Conservation (phyloP, 208 protist genomes). For the Leishmania martiniquensis region DNA sequence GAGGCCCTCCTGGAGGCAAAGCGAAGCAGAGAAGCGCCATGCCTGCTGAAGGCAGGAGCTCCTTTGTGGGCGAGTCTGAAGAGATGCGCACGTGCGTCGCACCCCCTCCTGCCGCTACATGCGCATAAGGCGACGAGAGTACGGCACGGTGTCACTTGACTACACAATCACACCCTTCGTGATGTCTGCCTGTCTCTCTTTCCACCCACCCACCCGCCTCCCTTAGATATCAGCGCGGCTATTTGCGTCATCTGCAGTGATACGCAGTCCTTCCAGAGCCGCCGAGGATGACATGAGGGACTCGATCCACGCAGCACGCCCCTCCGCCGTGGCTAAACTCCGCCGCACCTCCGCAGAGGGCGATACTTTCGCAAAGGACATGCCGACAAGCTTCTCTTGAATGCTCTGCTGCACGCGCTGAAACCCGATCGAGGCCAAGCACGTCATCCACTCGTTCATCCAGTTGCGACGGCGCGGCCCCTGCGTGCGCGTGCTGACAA, state of each 20-base stretch:
- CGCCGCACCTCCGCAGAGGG: constrained; percentile 20
- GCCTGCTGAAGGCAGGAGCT: neutral
- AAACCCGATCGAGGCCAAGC: constrained; percentile 72
- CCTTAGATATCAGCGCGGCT: constrained; percentile 2
- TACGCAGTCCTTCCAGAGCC: constrained; percentile 50
- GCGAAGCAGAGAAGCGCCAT: neutral
- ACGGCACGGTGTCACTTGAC: neutral
- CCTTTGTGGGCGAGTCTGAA: neutral
- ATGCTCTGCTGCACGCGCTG: constrained; percentile 65
- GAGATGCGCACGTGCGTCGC: neutral
- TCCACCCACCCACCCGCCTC: neutral
- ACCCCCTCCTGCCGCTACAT: neutral
- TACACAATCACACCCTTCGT: neutral
- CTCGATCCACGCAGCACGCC: constrained; percentile 40
- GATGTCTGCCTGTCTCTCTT: neutral
- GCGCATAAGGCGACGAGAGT: neutral
- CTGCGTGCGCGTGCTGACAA: constrained; percentile 88
- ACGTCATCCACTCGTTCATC: constrained; percentile 69
- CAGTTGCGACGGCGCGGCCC: constrained; percentile 57
- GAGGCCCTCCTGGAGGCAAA: neutral
- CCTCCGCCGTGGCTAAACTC: constrained; percentile 22
- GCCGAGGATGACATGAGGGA: constrained; percentile 40
- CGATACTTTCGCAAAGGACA: constrained; percentile 62
- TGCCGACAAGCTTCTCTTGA: constrained; percentile 67
- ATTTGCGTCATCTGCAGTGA: constrained; percentile 50